phyloP scores from a whole-genome alignment of 371 early-diverging fungal species.

The Mortierella sp. region DNA sequence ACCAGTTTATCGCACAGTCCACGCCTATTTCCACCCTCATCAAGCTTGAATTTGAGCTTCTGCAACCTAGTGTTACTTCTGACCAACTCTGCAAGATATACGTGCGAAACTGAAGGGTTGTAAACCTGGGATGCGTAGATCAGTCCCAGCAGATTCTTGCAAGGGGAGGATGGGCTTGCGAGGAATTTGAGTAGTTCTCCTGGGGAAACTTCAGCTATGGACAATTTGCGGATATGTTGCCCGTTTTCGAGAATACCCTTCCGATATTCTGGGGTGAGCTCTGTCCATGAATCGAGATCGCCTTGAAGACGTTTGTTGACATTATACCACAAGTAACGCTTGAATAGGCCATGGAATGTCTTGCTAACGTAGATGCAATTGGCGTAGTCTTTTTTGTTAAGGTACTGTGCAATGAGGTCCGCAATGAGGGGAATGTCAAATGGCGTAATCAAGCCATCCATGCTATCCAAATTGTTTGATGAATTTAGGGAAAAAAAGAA shows the following conservation, averaged over 20 bases:
- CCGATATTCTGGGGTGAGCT: too few relatives aligned
- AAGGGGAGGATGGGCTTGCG: too few relatives aligned
- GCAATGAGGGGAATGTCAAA: constrained; percentile 5
- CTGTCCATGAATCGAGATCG: too few relatives aligned
- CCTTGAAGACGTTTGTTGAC: background rate
- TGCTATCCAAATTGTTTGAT: background rate
- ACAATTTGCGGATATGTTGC: too few relatives aligned
- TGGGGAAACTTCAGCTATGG: too few relatives aligned
- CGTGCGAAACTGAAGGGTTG: too few relatives aligned
- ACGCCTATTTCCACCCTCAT: too few relatives aligned
- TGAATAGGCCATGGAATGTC: background rate
- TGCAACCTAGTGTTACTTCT: background rate
- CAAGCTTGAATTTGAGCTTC: background rate
- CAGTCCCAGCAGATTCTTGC: too few relatives aligned
- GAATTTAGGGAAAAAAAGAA: too few relatives aligned
- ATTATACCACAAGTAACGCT: background rate
- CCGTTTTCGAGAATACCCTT: too few relatives aligned
- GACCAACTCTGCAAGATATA: background rate
- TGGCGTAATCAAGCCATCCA: background rate
- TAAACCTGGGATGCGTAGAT: too few relatives aligned
- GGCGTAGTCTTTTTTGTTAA: background rate
- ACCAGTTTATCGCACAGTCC: background rate
- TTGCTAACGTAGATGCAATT: constrained; percentile 1
- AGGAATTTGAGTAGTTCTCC: too few relatives aligned
- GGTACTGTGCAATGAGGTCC: background rate